Conservation (phyloP, 139 green algal species). For the Prasinococcaceae sp. region DNA sequence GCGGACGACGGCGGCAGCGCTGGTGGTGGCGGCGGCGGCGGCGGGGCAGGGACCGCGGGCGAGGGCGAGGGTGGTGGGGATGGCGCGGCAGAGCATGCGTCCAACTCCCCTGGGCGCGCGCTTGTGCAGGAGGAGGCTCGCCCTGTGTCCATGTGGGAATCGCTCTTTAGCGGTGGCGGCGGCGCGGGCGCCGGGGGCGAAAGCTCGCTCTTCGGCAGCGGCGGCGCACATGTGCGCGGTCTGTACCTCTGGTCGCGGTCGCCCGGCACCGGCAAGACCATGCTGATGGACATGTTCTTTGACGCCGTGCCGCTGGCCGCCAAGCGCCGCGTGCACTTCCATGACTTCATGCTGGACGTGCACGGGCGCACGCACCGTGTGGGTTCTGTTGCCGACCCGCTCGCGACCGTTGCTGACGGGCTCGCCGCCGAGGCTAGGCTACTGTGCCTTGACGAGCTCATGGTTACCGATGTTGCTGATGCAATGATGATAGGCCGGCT, state of each 20-base stretch:
- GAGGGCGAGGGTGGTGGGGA: background rate
- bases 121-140: no score
- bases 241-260: no score
- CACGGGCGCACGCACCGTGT: conserved; percentile 33
- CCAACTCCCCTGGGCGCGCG: no score
- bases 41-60: background rate
- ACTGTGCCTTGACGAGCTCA: conserved; percentile 93
- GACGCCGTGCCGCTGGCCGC: conserved; percentile 12
- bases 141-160: background rate
- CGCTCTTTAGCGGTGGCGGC: background rate
- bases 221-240: background rate
- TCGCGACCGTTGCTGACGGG: conserved; percentile 52
- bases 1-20: no score
- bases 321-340: conserved; percentile 70
- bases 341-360: conserved; percentile 98
- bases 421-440: conserved; percentile 35
- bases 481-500: conserved; percentile 26
- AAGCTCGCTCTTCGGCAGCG: background rate
- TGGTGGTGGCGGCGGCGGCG: no score
- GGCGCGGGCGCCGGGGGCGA: background rate
- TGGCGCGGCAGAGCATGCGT: background rate
- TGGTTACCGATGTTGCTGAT: conserved; percentile 87
- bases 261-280: conserved; percentile 81
- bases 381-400: conserved; percentile 38
- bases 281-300: conserved; percentile 92